Percentiles rank a stretch among this genome's conserved stretches.
Evolutionary conservation across 2,329 filamentous ascomycete genomes (phyloP).

Genomic region (Nemania serpens): DNA sequence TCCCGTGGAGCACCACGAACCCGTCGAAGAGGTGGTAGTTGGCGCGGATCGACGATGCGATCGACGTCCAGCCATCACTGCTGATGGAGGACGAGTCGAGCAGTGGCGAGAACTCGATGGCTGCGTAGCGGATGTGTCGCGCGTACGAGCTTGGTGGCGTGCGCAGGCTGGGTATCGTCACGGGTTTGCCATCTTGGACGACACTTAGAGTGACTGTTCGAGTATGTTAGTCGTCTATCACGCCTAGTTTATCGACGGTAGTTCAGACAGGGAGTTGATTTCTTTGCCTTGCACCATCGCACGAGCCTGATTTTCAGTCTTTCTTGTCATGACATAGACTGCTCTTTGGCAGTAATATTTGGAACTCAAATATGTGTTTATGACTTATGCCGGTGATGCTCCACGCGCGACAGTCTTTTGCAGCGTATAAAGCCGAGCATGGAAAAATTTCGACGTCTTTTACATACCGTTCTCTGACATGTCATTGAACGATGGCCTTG

Average conservation of each 20-base stretch:
- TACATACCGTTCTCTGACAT: slow-evolving; percentile 55
- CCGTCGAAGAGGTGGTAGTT: slow-evolving; percentile 91
- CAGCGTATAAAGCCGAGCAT: not conserved
- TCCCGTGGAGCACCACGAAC: slow-evolving; percentile 89
- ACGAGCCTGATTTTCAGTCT: not conserved
- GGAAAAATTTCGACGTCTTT: not conserved
- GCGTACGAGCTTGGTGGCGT: slow-evolving; percentile 82
- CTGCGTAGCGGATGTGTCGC: slow-evolving; percentile 79
- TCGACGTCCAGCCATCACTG: slow-evolving; percentile 82
- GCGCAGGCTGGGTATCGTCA: slow-evolving; percentile 69
- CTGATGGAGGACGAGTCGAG: slow-evolving; percentile 92
- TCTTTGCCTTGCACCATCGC: not conserved
- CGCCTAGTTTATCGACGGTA: not conserved
- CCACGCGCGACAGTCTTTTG: not conserved
- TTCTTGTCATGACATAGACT: not conserved
- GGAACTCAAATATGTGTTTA: not conserved
- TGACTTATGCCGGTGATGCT: not conserved
- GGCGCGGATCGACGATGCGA: slow-evolving; percentile 75
- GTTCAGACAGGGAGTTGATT: not conserved
- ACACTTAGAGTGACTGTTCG: slow-evolving; percentile 54
- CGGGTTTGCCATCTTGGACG: slow-evolving; percentile 53
- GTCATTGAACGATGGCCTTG: slow-evolving; percentile 86
- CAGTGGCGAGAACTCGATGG: slow-evolving; percentile 81
- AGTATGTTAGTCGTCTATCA: slow-evolving; percentile 11
- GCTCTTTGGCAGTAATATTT: too few relatives aligned